Conservation (phyloP, 371 early-diverging fungal species). For the Mucor circinelloides region DNA sequence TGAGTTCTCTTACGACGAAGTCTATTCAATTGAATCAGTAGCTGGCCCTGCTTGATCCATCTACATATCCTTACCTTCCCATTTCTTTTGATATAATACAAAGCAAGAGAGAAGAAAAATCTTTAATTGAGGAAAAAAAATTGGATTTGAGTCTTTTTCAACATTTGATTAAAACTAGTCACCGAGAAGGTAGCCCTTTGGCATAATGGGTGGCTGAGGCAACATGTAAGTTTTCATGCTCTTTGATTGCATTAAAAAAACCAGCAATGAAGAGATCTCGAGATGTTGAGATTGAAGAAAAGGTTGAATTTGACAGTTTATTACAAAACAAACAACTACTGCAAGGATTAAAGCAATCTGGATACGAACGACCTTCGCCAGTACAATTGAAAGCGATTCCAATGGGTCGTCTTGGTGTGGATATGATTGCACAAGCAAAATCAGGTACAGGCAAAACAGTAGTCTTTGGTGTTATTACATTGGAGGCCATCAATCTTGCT, state of each 20-base stretch:
- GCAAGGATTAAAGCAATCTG: slow-evolving; percentile 54
- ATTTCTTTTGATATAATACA: slow-evolving; percentile 6
- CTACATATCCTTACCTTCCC: slow-evolving; percentile 26
- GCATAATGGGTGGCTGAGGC: slow-evolving; percentile 24
- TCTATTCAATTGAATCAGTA: slow-evolving; percentile 25
- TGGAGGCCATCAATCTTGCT: slow-evolving; percentile 71
- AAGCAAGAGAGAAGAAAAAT: slow-evolving; percentile 18
- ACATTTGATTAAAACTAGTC: slow-evolving; percentile 1
- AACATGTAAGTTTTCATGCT: too few species aligned
- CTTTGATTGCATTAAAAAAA: not conserved
- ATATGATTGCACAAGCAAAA: slow-evolving; percentile 92
- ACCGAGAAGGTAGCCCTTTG: not conserved
- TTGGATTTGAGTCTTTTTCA: not conserved
- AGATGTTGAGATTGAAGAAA: slow-evolving; percentile 64
- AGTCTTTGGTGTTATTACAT: slow-evolving; percentile 89
- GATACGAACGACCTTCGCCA: slow-evolving; percentile 76
- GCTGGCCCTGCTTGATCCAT: not conserved
- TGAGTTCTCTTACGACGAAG: slow-evolving; percentile 74
- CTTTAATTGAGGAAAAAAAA: not conserved
- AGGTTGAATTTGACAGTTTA: slow-evolving; percentile 59
- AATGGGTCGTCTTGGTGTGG: slow-evolving; percentile 76
- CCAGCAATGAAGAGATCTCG: slow-evolving; percentile 37
- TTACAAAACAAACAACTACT: slow-evolving; percentile 53
- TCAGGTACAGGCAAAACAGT: slow-evolving; percentile 98
- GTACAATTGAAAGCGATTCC: slow-evolving; percentile 91